These are phyloP conservation scores for Achlya hypogyna DNA, from an alignment of 352 stramenopile genomes.

Conservation along the genomic window DNA sequence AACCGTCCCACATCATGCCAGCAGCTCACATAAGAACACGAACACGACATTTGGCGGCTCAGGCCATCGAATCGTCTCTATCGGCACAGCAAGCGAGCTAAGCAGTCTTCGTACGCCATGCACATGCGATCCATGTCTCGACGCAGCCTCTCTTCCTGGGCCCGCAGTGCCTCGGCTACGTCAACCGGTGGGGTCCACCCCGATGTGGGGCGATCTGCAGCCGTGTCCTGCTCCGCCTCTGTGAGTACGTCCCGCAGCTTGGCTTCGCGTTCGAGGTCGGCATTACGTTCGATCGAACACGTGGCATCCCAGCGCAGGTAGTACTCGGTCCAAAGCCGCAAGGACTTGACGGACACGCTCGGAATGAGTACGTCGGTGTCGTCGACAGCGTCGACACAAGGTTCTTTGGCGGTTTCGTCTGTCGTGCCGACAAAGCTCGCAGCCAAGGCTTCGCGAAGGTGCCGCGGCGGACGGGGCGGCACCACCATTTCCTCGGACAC, in stretches of 20 bases:
- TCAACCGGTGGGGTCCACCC: not conserved
- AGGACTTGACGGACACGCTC: constrained; percentile 50
- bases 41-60: no score
- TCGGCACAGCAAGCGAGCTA: not conserved
- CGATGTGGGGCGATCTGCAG: not conserved
- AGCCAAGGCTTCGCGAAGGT: not conserved
- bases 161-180: not conserved
- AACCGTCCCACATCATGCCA: no score
- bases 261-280: constrained; percentile 44
- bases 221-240: constrained; percentile 2
- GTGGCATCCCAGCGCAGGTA: constrained; percentile 71
- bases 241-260: constrained; percentile 21
- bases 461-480: not conserved
- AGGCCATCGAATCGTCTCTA: no score
- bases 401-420: constrained; percentile 8
- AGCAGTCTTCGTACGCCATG: constrained; percentile 14
- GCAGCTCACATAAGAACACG: no score
- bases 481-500: constrained; percentile 8
- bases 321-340: constrained; percentile 71
- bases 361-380: constrained; percentile 61
- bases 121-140: constrained; percentile 14
- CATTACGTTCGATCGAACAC: constrained; percentile 44
- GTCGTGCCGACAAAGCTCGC: not conserved
- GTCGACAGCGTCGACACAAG: constrained; percentile 6
- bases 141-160: not conserved